Conservation (phyloP, 1,284 basidiomycete species). For the Boletus mariae region DNA sequence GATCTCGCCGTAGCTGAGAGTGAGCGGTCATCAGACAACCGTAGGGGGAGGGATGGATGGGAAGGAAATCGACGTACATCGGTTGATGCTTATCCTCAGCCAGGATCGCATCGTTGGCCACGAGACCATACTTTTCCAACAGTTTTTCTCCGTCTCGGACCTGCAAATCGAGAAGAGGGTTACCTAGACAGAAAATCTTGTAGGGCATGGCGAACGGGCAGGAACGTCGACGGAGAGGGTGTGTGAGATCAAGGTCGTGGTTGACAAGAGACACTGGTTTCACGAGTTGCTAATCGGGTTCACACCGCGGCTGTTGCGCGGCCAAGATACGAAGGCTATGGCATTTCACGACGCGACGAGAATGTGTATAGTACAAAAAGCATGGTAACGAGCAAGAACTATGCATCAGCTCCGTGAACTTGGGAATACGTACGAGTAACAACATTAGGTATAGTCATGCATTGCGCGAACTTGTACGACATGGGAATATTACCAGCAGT, state of each 20-base stretch:
- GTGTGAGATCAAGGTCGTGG: constrained; percentile 5
- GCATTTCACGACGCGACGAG: not conserved
- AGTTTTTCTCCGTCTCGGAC: constrained; percentile 81
- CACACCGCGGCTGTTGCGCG: not conserved
- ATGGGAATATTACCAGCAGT: constrained; percentile 30
- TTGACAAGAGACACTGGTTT: constrained; percentile 3
- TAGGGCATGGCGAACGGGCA: constrained; percentile 32
- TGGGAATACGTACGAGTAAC: constrained; percentile 24
- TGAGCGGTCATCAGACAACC: not conserved
- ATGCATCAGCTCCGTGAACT: constrained; percentile 5
- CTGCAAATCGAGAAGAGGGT: constrained; percentile 89
- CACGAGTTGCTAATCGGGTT: not conserved
- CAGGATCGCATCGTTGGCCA: constrained; percentile 95
- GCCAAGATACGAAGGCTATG: not conserved
- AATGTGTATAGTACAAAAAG: not conserved
- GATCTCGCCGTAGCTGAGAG: constrained; percentile 81
- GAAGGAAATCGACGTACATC: constrained; percentile 50
- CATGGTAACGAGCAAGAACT: not conserved
- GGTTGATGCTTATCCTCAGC: constrained; percentile 86
- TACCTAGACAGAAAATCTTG: constrained; percentile 79
- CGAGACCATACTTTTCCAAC: constrained; percentile 88
- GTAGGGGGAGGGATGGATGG: not conserved
- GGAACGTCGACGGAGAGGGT: constrained; percentile 10
- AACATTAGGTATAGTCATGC: constrained; percentile 18
- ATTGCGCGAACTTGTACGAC: constrained; percentile 26